Evolutionary conservation across 2,329 filamentous ascomycete species (phyloP), one percentile per base, ranked within the genome.

Genomic region (Fusarium kyushuense): DNA sequence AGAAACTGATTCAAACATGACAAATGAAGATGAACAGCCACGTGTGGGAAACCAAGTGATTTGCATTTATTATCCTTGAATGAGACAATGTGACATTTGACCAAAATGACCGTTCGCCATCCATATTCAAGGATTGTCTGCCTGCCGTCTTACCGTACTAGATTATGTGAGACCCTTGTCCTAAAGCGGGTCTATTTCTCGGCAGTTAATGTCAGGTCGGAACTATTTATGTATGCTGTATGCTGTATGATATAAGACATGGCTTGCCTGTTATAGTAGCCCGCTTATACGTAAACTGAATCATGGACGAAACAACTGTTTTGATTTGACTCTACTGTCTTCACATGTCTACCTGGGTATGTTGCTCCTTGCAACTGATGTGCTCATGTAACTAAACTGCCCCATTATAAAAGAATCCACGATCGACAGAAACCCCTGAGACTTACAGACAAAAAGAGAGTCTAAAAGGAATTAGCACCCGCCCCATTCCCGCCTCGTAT

Each of bases 111-210:
- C 41, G 41, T 29, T 43, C 17, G 17, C 41, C 25, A 29, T 41
- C 19, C 14, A 13, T 14, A 41, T 16, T 5, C 19, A 21, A 13
- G 13, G 19, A 23, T n/a, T 19, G n/a, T 38, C n/a, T 29, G 17
- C 25, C n/a, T 29, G 17, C 25, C 25, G 42, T 45, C 40, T 30
- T 42, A 52, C 35, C 56, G 56, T 27, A 23, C 21, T 42, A 59
- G 27, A 30, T 45, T 40, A 52, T 27, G 45, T 36, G 49, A 58
- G 55, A 45, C 55, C 45, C 27, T 35, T 35, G 41, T 27, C 43
- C 7, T 3, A 21, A 53, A 46, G 58, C 6, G 55, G 55, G 19
- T 1, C 30, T 38, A 56, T 56, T 23, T 56, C 35, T 41, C 49
- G 27, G 32, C n/a, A 19, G 21, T 33, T n/a, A 38, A 38, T 13